Conservation (phyloP, 495 filamentous ascomycete species). For the Xylaria sp. region DNA sequence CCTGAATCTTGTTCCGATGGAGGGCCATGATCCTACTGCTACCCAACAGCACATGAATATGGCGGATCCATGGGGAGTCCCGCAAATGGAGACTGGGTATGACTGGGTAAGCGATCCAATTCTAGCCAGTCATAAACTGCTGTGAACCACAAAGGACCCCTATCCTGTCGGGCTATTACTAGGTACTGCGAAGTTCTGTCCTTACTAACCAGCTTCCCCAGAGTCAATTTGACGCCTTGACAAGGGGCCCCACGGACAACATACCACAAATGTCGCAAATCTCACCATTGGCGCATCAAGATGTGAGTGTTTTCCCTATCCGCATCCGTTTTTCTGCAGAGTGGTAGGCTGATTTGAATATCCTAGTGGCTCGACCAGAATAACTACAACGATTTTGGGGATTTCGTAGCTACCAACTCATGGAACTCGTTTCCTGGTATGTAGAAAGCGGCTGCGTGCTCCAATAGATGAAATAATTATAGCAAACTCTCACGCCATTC, state of each 20-base stretch:
- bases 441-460: background rate
- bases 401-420: constrained; percentile 23
- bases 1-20: constrained; percentile 8
- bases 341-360: background rate
- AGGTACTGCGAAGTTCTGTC: background rate
- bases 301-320: constrained; percentile 19
- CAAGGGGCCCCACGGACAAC: constrained; percentile 26
- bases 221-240: constrained; percentile 39
- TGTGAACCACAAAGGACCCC: background rate
- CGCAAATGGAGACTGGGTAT: constrained; percentile 32
- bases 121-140: background rate
- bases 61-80: constrained; percentile 31
- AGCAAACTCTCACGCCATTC: background rate
- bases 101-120: constrained; percentile 40
- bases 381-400: constrained; percentile 18
- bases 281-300: constrained; percentile 21
- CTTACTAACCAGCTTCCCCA: constrained; percentile 30
- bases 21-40: constrained; percentile 10
- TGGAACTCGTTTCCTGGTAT: constrained; percentile 25
- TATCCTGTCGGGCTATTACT: background rate
- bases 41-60: constrained; percentile 6
- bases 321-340: background rate
- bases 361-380: constrained; percentile 26
- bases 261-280: constrained; percentile 23
- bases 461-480: constrained; percentile 4